Evolutionary conservation across 1,139 yeast species (phyloP).

Genomic region (Taiozyma sp.): DNA sequence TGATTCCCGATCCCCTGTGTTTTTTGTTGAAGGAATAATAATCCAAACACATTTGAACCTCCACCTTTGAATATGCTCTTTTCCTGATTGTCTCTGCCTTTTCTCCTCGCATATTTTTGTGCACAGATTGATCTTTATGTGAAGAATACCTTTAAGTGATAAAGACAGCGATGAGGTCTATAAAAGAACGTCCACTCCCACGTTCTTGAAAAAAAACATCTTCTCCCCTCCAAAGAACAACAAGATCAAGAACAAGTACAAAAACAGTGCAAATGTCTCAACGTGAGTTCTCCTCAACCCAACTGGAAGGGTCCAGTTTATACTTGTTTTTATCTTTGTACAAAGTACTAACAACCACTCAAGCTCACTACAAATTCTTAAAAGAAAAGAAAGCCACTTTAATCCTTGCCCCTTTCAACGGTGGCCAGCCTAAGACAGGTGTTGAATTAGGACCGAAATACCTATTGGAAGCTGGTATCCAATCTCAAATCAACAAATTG

Average conservation of each 20-base stretch:
- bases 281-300: background rate
- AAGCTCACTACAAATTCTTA: constrained; percentile 42
- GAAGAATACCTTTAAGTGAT: constrained; percentile 18
- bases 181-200: constrained; percentile 6
- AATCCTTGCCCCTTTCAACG: constrained; percentile 82
- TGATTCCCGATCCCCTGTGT: no score
- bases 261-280: background rate
- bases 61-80: background rate
- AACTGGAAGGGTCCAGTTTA: no score
- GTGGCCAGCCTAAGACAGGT: constrained; percentile 95
- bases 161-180: constrained; percentile 20
- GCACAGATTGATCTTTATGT: no score
- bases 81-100: background rate
- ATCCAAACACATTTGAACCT: no score
- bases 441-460: constrained; percentile 92
- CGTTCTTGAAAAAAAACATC: background rate
- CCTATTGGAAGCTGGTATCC: constrained; percentile 66
- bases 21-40: no score
- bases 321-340: no score
- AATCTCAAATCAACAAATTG: constrained; percentile 51
- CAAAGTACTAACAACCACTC: background rate
- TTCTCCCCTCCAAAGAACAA: background rate
- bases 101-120: no score
- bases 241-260: background rate
- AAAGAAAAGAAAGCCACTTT: constrained; percentile 53